Percentiles rank a stretch among this genome's conserved stretches.
phyloP scores from a whole-genome alignment of 352 stramenopile genomes.

The Detonula confervacea region DNA sequence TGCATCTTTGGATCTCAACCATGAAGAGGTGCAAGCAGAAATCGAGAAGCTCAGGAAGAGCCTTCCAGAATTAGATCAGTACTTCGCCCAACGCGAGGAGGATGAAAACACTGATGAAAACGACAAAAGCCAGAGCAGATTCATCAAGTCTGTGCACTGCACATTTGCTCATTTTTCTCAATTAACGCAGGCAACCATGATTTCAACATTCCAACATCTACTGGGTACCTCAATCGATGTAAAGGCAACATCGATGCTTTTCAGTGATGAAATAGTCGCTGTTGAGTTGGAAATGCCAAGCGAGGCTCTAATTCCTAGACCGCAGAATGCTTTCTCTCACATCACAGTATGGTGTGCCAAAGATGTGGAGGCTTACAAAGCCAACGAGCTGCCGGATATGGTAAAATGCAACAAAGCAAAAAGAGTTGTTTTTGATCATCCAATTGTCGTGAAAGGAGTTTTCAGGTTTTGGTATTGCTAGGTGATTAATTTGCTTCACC shows the following conservation, averaged over 20 bases:
- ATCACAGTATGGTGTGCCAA: slow-evolving; percentile 76
- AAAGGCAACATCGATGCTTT: slow-evolving; percentile 54
- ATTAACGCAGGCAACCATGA: slow-evolving; percentile 53
- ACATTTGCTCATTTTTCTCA: slow-evolving; percentile 71
- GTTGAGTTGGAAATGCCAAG: slow-evolving; percentile 47
- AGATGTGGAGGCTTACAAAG: slow-evolving; percentile 44
- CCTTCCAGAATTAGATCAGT: slow-evolving; percentile 30
- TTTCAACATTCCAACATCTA: slow-evolving; percentile 53
- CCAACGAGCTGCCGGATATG: slow-evolving; percentile 68
- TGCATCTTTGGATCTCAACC: slow-evolving; percentile 37
- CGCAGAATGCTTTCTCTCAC: slow-evolving; percentile 74
- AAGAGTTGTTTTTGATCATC: slow-evolving; percentile 43
- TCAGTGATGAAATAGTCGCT: slow-evolving; percentile 58
- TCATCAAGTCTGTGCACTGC: slow-evolving; percentile 65
- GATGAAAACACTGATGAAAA: slow-evolving; percentile 44
- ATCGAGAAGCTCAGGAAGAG: slow-evolving; percentile 23
- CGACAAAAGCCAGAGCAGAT: slow-evolving; percentile 25
- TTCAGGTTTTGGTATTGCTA: slow-evolving; percentile 68
- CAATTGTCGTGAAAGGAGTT: slow-evolving; percentile 35
- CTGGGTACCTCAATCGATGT: slow-evolving; percentile 46
- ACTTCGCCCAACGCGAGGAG: slow-evolving; percentile 32
- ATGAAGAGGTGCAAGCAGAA: slow-evolving; percentile 2
- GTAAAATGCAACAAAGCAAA: slow-evolving; percentile 46
- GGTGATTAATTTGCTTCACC: too few species aligned
- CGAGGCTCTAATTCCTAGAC: slow-evolving; percentile 36